Percentiles rank a stretch among this genome's conserved stretches.
phyloP scores from a whole-genome alignment of 805 yeast species.

The Aciculoconidium aculeatum region DNA sequence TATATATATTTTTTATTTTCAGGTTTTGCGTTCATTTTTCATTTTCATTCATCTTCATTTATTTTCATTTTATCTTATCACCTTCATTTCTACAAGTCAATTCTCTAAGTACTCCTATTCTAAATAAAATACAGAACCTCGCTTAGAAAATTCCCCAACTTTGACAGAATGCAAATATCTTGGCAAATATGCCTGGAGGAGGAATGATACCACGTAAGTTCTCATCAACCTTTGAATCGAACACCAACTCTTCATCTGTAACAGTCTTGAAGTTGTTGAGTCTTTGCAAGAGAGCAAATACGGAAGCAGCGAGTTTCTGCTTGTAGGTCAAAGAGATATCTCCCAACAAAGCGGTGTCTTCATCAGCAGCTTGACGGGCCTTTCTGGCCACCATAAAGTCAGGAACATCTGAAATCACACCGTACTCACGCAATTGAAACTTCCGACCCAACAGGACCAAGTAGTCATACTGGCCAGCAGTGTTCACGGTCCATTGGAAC shows the following conservation, averaged over 20 bases:
- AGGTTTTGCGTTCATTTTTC: no score
- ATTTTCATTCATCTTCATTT: no score
- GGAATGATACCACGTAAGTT: constrained; percentile 1
- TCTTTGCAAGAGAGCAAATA: constrained; percentile 2
- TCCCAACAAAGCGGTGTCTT: constrained; percentile 2
- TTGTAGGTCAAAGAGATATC: constrained; percentile 3
- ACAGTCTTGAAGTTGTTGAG: constrained; percentile 1
- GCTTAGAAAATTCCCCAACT: constrained; percentile 21
- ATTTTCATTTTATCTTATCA: no score
- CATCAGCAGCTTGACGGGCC: constrained; percentile 3
- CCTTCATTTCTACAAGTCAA: no score
- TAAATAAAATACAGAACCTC: no score
- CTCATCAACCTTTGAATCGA: constrained; percentile 4
- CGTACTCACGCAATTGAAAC: constrained; percentile 25
- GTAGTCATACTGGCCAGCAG: constrained; percentile 28
- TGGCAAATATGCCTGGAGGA: constrained; percentile 10
- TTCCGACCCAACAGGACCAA: constrained; percentile 19
- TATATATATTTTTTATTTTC: no score
- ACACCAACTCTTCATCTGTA: constrained; percentile 5
- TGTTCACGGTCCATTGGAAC: constrained; percentile 38
- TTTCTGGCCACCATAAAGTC: constrained; percentile 22
- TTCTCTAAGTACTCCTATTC: no score
- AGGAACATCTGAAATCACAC: constrained; percentile 33
- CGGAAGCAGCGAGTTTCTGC: constrained; percentile 2
- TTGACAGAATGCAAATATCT: constrained; percentile 20